Evolutionary conservation across 257 asterid genomes (phyloP).

Genomic region (Paraleonurus japonicus): DNA sequence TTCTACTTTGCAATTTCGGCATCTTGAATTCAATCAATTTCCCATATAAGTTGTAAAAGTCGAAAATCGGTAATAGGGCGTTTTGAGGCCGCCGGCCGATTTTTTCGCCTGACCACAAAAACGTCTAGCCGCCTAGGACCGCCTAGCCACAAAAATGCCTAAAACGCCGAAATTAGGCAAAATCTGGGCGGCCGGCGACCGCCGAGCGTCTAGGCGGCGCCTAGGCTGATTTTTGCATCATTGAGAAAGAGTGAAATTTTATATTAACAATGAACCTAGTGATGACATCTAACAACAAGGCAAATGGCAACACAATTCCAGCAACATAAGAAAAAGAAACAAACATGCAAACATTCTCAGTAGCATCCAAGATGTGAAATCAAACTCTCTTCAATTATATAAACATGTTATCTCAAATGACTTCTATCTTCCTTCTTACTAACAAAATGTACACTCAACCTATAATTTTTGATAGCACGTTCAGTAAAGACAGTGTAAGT

Average conservation of each 20-base stretch:
- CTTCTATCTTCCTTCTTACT: too few relatives aligned
- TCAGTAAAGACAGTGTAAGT: background rate
- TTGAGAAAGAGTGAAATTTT: background rate
- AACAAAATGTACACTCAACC: background rate
- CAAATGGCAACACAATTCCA: background rate
- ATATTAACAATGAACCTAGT: background rate
- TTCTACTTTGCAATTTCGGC: background rate
- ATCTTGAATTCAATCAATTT: background rate
- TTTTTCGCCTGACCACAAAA: too few relatives aligned
- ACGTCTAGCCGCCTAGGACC: too few relatives aligned
- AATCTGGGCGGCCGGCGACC: too few relatives aligned
- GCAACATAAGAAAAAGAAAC: slow-evolving; percentile 7
- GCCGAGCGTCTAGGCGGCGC: too few relatives aligned
- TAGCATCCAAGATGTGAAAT: background rate
- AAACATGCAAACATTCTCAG: background rate
- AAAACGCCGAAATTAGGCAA: too few relatives aligned
- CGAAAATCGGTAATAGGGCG: too few relatives aligned
- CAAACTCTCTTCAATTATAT: background rate
- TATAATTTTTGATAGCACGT: background rate
- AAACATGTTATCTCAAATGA: background rate
- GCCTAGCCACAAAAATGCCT: too few relatives aligned
- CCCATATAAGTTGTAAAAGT: too few relatives aligned
- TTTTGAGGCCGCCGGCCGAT: too few relatives aligned
- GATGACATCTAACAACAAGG: background rate
- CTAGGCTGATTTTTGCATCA: too few relatives aligned